Base-by-base conservation (phyloP, 768 basidiomycete genomes). In the Clitopilus passeckerianus region DNA sequence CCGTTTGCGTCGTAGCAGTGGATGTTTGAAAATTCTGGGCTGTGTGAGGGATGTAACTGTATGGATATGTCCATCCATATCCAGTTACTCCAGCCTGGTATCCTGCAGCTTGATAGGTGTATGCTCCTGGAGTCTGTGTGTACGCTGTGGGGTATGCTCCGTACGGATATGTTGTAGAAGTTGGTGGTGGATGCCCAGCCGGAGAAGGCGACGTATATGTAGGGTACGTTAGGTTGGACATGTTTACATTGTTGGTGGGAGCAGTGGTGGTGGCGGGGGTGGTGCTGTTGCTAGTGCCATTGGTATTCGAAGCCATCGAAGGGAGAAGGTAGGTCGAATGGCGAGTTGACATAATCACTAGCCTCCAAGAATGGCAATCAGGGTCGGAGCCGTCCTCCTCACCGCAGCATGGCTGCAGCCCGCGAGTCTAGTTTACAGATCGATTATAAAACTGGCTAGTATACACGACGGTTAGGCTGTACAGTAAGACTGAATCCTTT, bases 51-150 rank as follows among this genome's bases (percentile, higher is more conserved):
- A 78, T 77, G 72, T 87, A 88, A 65, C 78, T 77, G 67, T 89
- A 89, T 22, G 84, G 78, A 70, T 89, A 90, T 1, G 86, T 81
- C 87, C 89, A 90, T 27, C 84, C 86, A 68, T 89, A 90, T 57
- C 87, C 79, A 15, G 86, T 84, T 44, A 89, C 84, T 14, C 86
- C 86, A 14, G 87, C 79, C 60, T 85, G 80, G 63, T 89, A 88
- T 20, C 72, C 67, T 23, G 83, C 68, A 15, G 80, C 65, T 44
- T 75, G 75, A 61, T 81, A 81, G 15, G 78, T 72, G 66, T 85
- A 85, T 33, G 80, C 74, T 41, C 83, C 80, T 23, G 83, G 75
- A 18, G 77, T 75, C 61, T 72, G 71, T 12, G 73, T 68, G 57
- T 75, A 73, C 54, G 78, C 72, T n/a, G 78, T 77, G 54, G 79